Conservation (phyloP, 2,329 filamentous ascomycete species). For the Penicillium digitatum region DNA sequence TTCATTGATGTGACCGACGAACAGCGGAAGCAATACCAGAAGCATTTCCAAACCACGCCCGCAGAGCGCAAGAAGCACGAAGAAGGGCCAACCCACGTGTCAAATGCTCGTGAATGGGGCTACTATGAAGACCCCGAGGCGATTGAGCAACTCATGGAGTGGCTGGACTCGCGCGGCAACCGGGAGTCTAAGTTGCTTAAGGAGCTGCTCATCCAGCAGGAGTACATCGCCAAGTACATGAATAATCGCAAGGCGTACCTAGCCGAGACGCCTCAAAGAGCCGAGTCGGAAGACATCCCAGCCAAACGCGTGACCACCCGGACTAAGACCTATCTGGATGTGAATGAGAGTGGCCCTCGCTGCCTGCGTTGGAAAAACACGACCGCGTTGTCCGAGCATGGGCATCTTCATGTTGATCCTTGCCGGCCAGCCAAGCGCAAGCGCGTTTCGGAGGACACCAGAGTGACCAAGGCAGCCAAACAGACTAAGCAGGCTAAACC, state of each 20-base stretch:
- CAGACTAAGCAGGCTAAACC: conserved; percentile 52
- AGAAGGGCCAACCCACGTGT: conserved; percentile 76
- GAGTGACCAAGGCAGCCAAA: conserved; percentile 37
- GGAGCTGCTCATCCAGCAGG: conserved; percentile 71
- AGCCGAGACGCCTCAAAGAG: conserved; percentile 49
- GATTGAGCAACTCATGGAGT: conserved; percentile 73
- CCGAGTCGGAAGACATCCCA: conserved; percentile 45
- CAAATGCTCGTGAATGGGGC: conserved; percentile 78
- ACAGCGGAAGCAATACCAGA: conserved; percentile 69
- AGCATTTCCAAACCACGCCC: conserved; percentile 75
- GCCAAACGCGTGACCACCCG: conserved; percentile 59
- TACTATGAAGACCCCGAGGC: conserved; percentile 79
- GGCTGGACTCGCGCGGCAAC: conserved; percentile 81
- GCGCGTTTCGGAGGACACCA: conserved; percentile 40
- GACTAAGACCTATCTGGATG: conserved; percentile 56
- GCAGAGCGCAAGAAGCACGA: conserved; percentile 79
- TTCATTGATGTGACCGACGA: conserved; percentile 75
- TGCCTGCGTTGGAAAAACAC: conserved; percentile 65
- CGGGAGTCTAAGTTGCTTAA: conserved; percentile 86
- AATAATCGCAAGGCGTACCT: conserved; percentile 72
- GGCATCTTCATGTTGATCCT: conserved; percentile 59
- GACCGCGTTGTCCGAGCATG: conserved; percentile 55
- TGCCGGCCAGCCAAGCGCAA: conserved; percentile 51
- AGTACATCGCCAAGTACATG: conserved; percentile 77
- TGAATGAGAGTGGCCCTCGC: conserved; percentile 49